These are phyloP conservation scores for Centrapalus pauciflorus DNA, from an alignment of 129 eudicot species.

Conservation along the genomic window DNA sequence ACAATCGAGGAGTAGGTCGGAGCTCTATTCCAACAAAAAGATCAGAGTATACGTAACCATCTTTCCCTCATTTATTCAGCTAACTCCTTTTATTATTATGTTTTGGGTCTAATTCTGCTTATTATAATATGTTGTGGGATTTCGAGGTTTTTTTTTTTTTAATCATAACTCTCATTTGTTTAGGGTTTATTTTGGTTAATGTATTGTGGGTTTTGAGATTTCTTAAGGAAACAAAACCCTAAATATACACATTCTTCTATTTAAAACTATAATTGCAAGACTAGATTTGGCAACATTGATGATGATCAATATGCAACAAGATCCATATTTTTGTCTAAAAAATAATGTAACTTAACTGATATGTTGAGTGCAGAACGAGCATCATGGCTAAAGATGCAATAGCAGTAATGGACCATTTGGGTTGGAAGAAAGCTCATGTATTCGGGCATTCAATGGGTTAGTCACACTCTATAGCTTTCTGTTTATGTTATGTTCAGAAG, in stretches of 20 bases:
- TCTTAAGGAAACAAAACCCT: background rate
- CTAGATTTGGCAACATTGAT: background rate
- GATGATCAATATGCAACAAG: background rate
- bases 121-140: too few relatives aligned
- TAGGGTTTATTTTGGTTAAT: background rate
- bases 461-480: constrained; percentile 16
- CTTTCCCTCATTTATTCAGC: background rate
- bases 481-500: background rate
- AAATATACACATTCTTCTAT: background rate
- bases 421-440: constrained; percentile 94
- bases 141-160: too few relatives aligned
- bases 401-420: constrained; percentile 88
- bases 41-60: constrained; percentile 70
- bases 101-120: too few relatives aligned
- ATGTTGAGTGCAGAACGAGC: constrained; percentile 55
- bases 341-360: background rate
- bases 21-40: constrained; percentile 73
- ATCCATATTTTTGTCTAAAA: background rate
- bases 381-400: constrained; percentile 98
- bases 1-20: constrained; percentile 92
- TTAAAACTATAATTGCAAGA: background rate
- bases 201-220: background rate
- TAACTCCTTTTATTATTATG: background rate
- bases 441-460: constrained; percentile 99
- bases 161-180: too few relatives aligned